A percentile compares a stretch with the other conserved stretches of the same genome.
These are phyloP conservation scores for Aurantiochytrium sp. DNA, from an alignment of 108 stramenopile genomes.

Conservation along the genomic window DNA sequence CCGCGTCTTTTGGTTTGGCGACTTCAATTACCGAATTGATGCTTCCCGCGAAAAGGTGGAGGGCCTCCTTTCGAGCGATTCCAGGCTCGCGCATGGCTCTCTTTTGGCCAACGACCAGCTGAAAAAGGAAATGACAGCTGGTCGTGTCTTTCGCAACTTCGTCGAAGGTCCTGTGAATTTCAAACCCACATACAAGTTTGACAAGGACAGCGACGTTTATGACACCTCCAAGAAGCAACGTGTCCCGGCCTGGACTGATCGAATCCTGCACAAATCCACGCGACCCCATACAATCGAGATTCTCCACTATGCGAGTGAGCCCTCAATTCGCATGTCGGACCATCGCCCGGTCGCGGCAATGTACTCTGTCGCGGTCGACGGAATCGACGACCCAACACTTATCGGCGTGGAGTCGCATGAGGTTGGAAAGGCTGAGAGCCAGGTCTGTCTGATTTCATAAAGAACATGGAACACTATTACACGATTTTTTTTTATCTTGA, in stretches of 20 bases:
- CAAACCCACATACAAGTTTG: constrained; percentile 55
- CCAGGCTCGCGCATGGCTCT: constrained; percentile 49
- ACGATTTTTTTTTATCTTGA: too few species aligned
- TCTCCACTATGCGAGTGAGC: background rate
- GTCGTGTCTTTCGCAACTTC: constrained; percentile 37
- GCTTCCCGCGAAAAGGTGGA: constrained; percentile 51
- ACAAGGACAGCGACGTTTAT: constrained; percentile 37
- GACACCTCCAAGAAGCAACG: constrained; percentile 44
- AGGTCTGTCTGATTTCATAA: background rate
- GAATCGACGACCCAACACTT: background rate
- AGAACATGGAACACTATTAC: background rate
- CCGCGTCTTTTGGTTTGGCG: constrained; percentile 40
- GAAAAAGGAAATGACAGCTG: constrained; percentile 35
- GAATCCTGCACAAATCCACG: constrained; percentile 9
- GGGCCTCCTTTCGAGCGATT: constrained; percentile 23
- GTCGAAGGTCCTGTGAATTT: constrained; percentile 42
- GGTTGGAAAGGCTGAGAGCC: background rate
- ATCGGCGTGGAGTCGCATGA: background rate
- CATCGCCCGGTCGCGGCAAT: constrained; percentile 32
- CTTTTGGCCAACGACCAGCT: constrained; percentile 62
- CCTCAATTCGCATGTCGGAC: background rate
- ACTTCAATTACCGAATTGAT: constrained; percentile 57
- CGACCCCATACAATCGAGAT: background rate
- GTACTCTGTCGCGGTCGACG: constrained; percentile 10
- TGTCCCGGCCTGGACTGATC: constrained; percentile 45